A percentile compares a stretch with the other conserved stretches of the same genome.
Evolutionary conservation across 2,329 filamentous ascomycete species (phyloP).

Genomic region (Penicillium sp.): DNA sequence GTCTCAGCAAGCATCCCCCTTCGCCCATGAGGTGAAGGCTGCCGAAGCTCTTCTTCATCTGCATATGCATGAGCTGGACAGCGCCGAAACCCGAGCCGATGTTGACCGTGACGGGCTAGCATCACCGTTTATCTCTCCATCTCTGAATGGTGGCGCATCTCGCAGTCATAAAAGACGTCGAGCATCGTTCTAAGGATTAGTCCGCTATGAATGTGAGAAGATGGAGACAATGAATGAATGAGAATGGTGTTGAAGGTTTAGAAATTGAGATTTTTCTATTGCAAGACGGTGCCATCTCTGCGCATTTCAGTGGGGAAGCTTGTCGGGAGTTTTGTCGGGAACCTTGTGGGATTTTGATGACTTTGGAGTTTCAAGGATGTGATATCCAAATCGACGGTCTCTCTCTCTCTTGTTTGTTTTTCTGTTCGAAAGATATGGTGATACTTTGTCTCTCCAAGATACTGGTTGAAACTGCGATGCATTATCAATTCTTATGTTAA

Average conservation of each 20-base stretch:
- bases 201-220: background rate
- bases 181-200: conserved; percentile 14
- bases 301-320: background rate
- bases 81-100: conserved; percentile 14
- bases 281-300: background rate
- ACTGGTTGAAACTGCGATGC: no score
- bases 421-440: background rate
- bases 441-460: background rate
- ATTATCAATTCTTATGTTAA: no score
- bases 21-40: conserved; percentile 37
- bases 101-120: background rate
- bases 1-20: conserved; percentile 8
- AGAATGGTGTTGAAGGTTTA: conserved; percentile 1
- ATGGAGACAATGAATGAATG: background rate
- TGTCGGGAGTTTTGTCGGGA: background rate
- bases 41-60: conserved; percentile 40
- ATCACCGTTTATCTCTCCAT: background rate
- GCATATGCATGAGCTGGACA: conserved; percentile 32
- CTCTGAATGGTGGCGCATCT: background rate
- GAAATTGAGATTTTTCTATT: background rate
- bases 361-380: background rate
- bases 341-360: background rate
- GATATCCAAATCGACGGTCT: background rate
- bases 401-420: background rate
- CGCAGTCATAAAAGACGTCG: conserved; percentile 14